phyloP scores from a whole-genome alignment of 1,284 basidiomycete species.

The Marasmius sp. region DNA sequence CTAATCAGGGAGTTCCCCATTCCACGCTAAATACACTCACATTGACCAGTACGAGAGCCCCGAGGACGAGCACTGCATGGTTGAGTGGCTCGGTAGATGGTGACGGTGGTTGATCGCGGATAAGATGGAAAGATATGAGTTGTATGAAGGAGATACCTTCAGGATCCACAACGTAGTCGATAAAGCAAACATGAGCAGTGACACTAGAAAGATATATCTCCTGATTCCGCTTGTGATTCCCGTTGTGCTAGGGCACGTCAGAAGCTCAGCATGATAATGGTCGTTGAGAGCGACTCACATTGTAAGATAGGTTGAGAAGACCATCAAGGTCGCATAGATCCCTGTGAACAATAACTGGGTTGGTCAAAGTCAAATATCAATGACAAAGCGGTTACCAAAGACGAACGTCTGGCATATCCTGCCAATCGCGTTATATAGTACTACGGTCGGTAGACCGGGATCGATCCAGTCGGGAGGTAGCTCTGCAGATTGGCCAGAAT shows the following conservation, averaged over 20 bases:
- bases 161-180: conserved; percentile 18
- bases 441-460: not conserved
- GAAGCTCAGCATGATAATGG: not conserved
- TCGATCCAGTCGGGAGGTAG: too few species aligned
- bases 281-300: not conserved
- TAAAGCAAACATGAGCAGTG: conserved; percentile 15
- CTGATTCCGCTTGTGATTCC: conserved; percentile 4
- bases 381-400: not conserved
- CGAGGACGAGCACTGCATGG: conserved; percentile 14
- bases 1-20: not conserved
- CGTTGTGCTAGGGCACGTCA: not conserved
- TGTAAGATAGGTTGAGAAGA: conserved; percentile 9
- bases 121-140: conserved; percentile 5
- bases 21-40: conserved; percentile 6
- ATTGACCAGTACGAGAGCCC: conserved; percentile 20
- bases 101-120: not conserved
- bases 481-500: too few species aligned
- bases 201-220: conserved; percentile 8
- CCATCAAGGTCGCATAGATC: conserved; percentile 10
- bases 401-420: not conserved
- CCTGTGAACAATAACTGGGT: not conserved
- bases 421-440: not conserved
- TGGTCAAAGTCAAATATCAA: not conserved
- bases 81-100: not conserved
- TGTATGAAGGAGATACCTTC: conserved; percentile 14